Percentiles rank a stretch among this genome's conserved stretches.
phyloP scores from a whole-genome alignment of 495 filamentous ascomycete genomes.

The Poronia punctata region DNA sequence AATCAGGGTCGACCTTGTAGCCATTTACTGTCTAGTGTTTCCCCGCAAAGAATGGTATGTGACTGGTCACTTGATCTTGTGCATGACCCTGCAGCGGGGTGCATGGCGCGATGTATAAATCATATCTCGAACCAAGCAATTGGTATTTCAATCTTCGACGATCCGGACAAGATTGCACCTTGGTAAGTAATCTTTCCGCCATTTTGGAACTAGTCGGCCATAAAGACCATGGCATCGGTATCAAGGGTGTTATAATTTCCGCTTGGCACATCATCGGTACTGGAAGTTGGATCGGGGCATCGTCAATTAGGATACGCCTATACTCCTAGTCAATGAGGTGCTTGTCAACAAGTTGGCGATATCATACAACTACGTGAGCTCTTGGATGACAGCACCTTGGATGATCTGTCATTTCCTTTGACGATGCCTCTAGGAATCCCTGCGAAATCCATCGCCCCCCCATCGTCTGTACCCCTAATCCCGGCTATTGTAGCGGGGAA shows the following conservation, averaged over 20 bases:
- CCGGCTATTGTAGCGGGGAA: constrained; percentile 1
- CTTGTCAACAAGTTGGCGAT: no score
- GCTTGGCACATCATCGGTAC: no score
- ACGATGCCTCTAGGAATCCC: not conserved
- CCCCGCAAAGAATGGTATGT: constrained; percentile 15
- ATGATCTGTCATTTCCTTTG: not conserved
- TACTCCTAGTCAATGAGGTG: no score
- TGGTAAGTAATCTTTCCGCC: not conserved
- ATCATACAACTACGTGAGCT: no score
- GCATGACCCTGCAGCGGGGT: constrained; percentile 29
- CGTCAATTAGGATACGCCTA: not conserved
- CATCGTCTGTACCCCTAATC: constrained; percentile 3
- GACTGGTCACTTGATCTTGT: constrained; percentile 18
- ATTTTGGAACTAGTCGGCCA: not conserved
- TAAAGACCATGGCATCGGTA: constrained; percentile 4
- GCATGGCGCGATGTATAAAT: no score
- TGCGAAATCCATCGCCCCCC: not conserved
- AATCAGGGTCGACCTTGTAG: constrained; percentile 1
- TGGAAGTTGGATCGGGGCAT: not conserved
- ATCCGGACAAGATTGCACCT: no score
- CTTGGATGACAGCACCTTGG: constrained; percentile 7
- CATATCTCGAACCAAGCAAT: constrained; percentile 7
- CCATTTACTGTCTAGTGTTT: constrained; percentile 4
- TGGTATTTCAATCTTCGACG: constrained; percentile 7
- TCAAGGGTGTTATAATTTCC: not conserved